Percentiles rank a stretch among this genome's conserved stretches.
These are phyloP conservation scores for Cercospora citrullina DNA, from an alignment of 2,329 filamentous ascomycete species.

Conservation along the genomic window DNA sequence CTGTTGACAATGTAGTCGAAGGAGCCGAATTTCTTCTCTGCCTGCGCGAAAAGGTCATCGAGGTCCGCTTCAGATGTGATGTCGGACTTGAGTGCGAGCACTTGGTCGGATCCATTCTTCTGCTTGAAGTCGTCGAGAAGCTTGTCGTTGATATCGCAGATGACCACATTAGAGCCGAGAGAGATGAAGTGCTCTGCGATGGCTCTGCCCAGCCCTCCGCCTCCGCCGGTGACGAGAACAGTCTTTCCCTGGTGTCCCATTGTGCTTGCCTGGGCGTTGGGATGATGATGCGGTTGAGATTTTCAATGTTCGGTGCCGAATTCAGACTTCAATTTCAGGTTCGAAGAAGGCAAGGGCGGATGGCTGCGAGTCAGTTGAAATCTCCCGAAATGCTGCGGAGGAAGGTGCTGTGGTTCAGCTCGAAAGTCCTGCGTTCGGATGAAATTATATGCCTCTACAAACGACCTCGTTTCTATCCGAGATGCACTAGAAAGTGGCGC, in stretches of 20 bases:
- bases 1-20: conserved; percentile 60
- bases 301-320: background rate
- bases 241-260: conserved; percentile 33
- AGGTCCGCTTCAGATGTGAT: conserved; percentile 42
- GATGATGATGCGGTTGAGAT: background rate
- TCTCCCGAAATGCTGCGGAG: background rate
- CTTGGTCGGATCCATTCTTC: conserved; percentile 30
- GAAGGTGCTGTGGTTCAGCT: background rate
- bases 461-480: conserved; percentile 10
- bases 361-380: background rate
- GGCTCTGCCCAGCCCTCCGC: conserved; percentile 38
- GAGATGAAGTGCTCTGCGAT: conserved; percentile 38
- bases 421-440: background rate
- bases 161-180: conserved; percentile 40
- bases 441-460: background rate
- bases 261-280: background rate
- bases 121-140: conserved; percentile 35
- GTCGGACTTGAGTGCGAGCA: conserved; percentile 41
- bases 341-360: background rate
- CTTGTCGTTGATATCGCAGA: conserved; percentile 40
- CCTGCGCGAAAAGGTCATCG: conserved; percentile 42
- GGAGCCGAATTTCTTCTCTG: conserved; percentile 44
- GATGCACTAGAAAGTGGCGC: background rate
- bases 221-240: conserved; percentile 38
- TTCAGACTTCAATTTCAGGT: background rate